These are phyloP conservation scores for Solanum pennellii DNA, from an alignment of 257 asterid species.

Conservation along the genomic window DNA sequence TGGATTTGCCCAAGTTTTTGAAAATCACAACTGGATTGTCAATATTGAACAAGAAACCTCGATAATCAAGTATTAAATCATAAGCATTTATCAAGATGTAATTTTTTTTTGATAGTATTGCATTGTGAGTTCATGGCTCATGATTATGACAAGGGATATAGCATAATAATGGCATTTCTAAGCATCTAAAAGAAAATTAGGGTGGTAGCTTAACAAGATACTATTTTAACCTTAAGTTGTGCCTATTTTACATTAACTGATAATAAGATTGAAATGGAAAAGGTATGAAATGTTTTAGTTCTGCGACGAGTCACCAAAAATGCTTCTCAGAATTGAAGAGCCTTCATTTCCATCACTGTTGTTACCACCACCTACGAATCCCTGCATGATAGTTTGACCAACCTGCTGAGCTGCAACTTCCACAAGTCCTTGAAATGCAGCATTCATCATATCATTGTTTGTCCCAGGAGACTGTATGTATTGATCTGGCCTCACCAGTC, in stretches of 20 bases:
- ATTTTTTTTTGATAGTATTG: neutral
- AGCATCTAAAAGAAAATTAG: neutral
- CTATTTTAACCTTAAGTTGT: neutral
- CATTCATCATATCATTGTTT: slow-evolving; percentile 11
- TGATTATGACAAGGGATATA: neutral
- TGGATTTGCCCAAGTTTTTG: neutral
- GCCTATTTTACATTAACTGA: neutral
- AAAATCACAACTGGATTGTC: neutral
- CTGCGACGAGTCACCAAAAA: neutral
- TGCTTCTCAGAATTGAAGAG: neutral
- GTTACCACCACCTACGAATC: slow-evolving; percentile 4
- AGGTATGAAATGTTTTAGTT: neutral
- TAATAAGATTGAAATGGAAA: neutral
- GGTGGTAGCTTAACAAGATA: neutral
- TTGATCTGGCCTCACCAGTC: neutral
- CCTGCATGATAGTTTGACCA: slow-evolving; percentile 27
- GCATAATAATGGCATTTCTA: neutral
- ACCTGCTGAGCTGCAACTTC: slow-evolving; percentile 35
- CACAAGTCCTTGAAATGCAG: slow-evolving; percentile 26
- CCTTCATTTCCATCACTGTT: slow-evolving; percentile 6
- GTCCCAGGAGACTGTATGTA: neutral
- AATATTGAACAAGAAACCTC: neutral
- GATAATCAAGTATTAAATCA: neutral
- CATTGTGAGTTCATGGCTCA: neutral
- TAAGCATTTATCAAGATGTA: neutral